Evolutionary conservation across 495 filamentous ascomycete species (phyloP), one percentile per base, ranked within the genome.

Genomic region (Thozetella sp.): DNA sequence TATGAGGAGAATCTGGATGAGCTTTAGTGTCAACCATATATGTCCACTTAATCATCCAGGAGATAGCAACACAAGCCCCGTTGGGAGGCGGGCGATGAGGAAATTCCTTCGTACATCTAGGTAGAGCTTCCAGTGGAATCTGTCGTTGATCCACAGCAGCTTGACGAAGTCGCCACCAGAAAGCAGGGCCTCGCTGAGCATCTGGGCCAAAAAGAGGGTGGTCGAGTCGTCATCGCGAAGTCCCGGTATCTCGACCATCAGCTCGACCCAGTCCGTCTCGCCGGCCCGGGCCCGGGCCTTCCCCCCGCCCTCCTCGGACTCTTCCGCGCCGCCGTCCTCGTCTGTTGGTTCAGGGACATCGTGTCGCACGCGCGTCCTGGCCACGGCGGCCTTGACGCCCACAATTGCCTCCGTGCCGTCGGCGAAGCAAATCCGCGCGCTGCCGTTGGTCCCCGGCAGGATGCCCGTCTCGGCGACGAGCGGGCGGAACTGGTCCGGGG

Each of bases 101-200:
- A 50, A 37, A 84, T n/a, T n/a, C n/a, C n/a, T n/a, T n/a, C 90
- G 72, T 67, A 97, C 95, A 77, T 99, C 95, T 65, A 98, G 86
- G 73, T 94, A 98, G 22, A 99, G 69, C 76, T 92, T 90, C 95
- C 95, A 99, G 80, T 98, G 93, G 81, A 91, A 98, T 46, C 93
- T 80, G 60, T 82, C 71, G 71, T 96, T 97, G 68, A 99, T 96
- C 69, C 86, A 86, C 67, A 99, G 68, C 67, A 86, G 81, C 60
- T 82, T 82, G 58, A 85, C 87, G 63, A 97, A 79, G 34, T 80
- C 85, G 57, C 87, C 89, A 66, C 83, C 86, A 60, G 92, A 90
- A 24, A 96, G 82, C 62, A 99, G 68, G 51, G 89, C 90, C 81
- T 99, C 96, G n/a, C 81, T 83, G 71, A 99, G 83, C 88, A 97